Conservation (phyloP, 2,329 filamentous ascomycete species). For the Ophiosphaerella herpotricha region DNA sequence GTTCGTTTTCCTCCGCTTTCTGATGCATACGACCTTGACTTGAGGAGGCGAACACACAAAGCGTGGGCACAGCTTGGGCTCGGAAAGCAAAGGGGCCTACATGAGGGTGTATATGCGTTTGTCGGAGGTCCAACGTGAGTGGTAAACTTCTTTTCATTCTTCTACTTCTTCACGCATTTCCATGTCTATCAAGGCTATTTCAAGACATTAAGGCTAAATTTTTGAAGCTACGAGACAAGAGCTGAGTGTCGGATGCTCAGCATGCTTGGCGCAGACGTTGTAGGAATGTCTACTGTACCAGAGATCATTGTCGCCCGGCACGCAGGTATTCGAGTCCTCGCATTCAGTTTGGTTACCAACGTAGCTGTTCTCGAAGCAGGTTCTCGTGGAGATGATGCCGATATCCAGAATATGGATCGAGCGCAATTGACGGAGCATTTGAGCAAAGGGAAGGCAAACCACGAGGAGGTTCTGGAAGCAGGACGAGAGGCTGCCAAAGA, state of each 20-base stretch:
- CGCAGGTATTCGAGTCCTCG: conserved; percentile 65
- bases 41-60: conserved; percentile 61
- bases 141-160: conserved; percentile 1
- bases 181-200: not conserved
- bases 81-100: conserved; percentile 56
- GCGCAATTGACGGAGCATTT: conserved; percentile 60
- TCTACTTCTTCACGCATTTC: conserved; percentile 2
- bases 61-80: conserved; percentile 59
- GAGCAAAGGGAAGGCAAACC: conserved; percentile 64
- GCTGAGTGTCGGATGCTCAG: conserved; percentile 67
- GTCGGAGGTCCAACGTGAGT: conserved; percentile 64
- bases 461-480: conserved; percentile 68
- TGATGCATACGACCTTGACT: conserved; percentile 67
- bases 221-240: conserved; percentile 63
- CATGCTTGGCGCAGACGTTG: conserved; percentile 67
- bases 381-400: conserved; percentile 61
- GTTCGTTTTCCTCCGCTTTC: conserved; percentile 66
- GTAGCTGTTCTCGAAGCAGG: conserved; percentile 64
- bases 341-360: conserved; percentile 70
- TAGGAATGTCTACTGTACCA: conserved; percentile 72
- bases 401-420: conserved; percentile 56
- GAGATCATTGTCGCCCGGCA: conserved; percentile 70
- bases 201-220: conserved; percentile 10
- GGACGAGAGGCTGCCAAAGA: conserved; percentile 64
- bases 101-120: conserved; percentile 70